Evolutionary conservation across 2,329 filamentous ascomycete species (phyloP), one percentile per base, ranked within the genome.

Genomic region (Allantophomopsis cytisporea): DNA sequence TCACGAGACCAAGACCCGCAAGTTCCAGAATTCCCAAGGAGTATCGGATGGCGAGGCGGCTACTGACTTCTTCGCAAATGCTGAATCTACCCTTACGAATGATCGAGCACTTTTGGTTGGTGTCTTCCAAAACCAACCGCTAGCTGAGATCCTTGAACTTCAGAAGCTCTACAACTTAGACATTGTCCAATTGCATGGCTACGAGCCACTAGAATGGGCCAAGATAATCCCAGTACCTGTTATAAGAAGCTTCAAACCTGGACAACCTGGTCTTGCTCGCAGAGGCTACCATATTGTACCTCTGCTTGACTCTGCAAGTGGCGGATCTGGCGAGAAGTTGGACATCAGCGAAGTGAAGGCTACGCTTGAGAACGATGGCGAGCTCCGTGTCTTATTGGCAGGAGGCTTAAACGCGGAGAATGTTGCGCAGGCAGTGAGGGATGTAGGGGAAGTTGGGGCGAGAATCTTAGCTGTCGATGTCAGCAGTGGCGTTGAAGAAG

Each of bases 151-250:
- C 6, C 66, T 96, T 38, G 72, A 79, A 45, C 76, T 89, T 56
- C 83, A 93, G 50, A 74, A 74, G 47, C 66, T 77, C 11, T 77
- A 94, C 47, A 68, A 71, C 35, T 73, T 98, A 34, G 91, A 98
- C 55, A 64, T 94, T 39, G 84, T 98, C 6, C 91, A 98, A 56
- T 72, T 98, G 2, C 91, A 98, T 54, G 93, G 91, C 7, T 72
- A 80, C 36, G 93, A 98, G 56, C 89, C 91, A 2, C 53, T 95
- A 4, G 91, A 98, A 57, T 98, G 89, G 88, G 80, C 88, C 2
- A 73, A 64, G 35, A 62, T 83, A n/a, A 86, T 98, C 37, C 88
- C 91, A 1, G 87, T 95, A 0, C 91, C 91, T 1, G 88, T 98
- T 5, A 78, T 98, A 46, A 80, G 78, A 47, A 83, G 80, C 37